These are phyloP conservation scores for Tetrapisispora arboricola DNA, from an alignment of 805 yeast genomes.

Conservation along the genomic window DNA sequence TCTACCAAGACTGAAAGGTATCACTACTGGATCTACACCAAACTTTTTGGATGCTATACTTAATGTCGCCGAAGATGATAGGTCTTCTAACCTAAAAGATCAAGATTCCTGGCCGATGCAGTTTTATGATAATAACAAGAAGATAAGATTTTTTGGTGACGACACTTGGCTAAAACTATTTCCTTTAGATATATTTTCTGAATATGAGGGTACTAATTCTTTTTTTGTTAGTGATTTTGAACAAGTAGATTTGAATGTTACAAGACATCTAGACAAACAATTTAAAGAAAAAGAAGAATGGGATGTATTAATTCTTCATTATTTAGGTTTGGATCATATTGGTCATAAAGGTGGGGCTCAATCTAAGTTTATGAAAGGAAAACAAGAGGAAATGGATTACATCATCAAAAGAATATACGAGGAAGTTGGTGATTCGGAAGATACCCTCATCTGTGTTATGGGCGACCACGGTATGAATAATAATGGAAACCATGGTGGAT, in stretches of 20 bases:
- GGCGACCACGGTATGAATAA: constrained; percentile 98
- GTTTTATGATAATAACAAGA: constrained; percentile 30
- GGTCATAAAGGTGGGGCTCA: constrained; percentile 95
- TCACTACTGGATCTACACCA: constrained; percentile 92
- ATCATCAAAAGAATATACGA: constrained; percentile 47
- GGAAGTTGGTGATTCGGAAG: constrained; percentile 32
- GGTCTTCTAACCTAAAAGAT: constrained; percentile 50
- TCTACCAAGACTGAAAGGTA: constrained; percentile 82
- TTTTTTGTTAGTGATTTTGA: constrained; percentile 93
- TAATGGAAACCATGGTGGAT: constrained; percentile 93
- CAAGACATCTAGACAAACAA: constrained; percentile 67
- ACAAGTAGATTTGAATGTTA: constrained; percentile 88
- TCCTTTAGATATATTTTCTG: constrained; percentile 50
- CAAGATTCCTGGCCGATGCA: constrained; percentile 89
- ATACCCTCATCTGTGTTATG: constrained; percentile 60
- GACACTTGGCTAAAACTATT: constrained; percentile 95
- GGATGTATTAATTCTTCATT: constrained; percentile 85
- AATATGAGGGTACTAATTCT: constrained; percentile 79
- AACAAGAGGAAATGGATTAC: constrained; percentile 79
- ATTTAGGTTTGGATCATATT: constrained; percentile 90
- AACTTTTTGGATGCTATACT: constrained; percentile 88
- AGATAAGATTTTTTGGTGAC: constrained; percentile 84
- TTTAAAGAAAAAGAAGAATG: constrained; percentile 40
- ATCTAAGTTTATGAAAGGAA: constrained; percentile 68
- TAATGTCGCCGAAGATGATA: constrained; percentile 85